Evolutionary conservation across 1,139 yeast species (phyloP).

Genomic region (Hyphopichia khmerensis): DNA sequence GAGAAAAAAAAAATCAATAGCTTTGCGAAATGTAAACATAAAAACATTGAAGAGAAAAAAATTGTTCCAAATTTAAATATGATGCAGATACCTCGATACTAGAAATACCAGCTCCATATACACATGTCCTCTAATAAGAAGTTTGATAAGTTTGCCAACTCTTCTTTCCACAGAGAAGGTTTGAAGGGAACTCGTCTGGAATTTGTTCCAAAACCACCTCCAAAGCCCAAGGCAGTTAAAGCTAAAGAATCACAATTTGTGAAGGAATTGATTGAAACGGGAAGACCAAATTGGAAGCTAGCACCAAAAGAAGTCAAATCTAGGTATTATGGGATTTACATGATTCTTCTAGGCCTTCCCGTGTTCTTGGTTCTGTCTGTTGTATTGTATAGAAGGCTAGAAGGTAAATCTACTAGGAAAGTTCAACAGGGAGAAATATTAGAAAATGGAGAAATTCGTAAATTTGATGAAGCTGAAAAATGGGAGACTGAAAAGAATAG

Average conservation of each 20-base stretch:
- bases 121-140: neutral
- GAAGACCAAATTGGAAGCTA: conserved; percentile 46
- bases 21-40: neutral
- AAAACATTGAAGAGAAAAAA: neutral
- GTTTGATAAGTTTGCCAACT: conserved; percentile 18
- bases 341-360: conserved; percentile 42
- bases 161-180: conserved; percentile 35
- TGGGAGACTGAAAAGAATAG: conserved; percentile 40
- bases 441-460: conserved; percentile 32
- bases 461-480: conserved; percentile 41
- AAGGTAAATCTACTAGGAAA: conserved; percentile 43
- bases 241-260: conserved; percentile 32
- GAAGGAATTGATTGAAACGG: conserved; percentile 37
- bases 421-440: conserved; percentile 43
- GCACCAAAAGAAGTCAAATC: conserved; percentile 42
- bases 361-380: conserved; percentile 32
- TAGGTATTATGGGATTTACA: conserved; percentile 39
- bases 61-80: neutral
- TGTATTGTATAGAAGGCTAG: conserved; percentile 38
- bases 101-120: neutral
- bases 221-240: conserved; percentile 13
- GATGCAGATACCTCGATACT: neutral
- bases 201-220: conserved; percentile 9
- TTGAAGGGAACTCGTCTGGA: conserved; percentile 8
- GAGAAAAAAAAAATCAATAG: neutral